Evolutionary conservation across 2,329 filamentous ascomycete species (phyloP).

Genomic region (Fusarium pseudonygamai): DNA sequence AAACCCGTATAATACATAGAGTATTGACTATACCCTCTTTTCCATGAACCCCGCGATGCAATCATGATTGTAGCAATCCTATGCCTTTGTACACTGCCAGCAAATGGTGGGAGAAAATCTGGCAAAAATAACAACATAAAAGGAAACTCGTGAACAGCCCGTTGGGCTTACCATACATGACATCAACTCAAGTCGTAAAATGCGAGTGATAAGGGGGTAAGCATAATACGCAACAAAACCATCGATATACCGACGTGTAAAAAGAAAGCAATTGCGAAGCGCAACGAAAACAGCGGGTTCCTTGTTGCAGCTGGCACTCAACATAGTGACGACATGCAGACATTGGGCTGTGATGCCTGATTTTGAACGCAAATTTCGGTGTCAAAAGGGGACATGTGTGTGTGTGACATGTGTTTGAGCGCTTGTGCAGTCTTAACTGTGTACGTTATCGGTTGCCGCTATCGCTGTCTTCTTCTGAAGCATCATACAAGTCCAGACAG

Average conservation of each 20-base stretch:
- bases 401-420: neutral
- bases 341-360: conserved; percentile 14
- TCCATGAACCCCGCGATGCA: conserved; percentile 35
- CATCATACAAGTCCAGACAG: conserved; percentile 58
- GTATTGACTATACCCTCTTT: conserved; percentile 26
- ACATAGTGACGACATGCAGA: conserved; percentile 14
- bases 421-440: neutral
- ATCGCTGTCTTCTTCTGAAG: conserved; percentile 48
- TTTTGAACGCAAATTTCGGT: conserved; percentile 7
- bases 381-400: neutral
- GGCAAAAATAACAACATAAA: conserved; percentile 23
- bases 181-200: conserved; percentile 19
- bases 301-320: neutral
- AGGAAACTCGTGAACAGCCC: conserved; percentile 41
- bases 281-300: neutral
- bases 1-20: conserved; percentile 27
- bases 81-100: conserved; percentile 24
- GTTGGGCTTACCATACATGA: conserved; percentile 24
- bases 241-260: conserved; percentile 3
- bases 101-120: conserved; percentile 16
- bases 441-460: conserved; percentile 40
- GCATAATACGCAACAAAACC: conserved; percentile 19
- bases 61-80: conserved; percentile 36
- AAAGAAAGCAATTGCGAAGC: conserved; percentile 9
- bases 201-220: conserved; percentile 11